phyloP scores from a whole-genome alignment of 2,329 filamentous ascomycete species.

The Dissoconium aciculare region DNA sequence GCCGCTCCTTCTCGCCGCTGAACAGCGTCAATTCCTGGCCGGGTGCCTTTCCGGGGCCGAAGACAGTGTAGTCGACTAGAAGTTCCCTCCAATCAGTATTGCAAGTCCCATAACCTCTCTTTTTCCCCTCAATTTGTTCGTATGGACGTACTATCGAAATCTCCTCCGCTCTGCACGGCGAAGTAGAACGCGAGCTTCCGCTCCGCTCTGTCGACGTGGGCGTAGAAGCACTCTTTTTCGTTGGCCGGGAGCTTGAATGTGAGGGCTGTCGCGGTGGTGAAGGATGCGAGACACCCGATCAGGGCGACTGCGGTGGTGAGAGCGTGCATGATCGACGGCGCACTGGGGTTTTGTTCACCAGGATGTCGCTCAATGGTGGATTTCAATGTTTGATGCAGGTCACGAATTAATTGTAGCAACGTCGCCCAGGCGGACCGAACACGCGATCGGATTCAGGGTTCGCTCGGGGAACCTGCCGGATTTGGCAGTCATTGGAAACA shows the following conservation, averaged over 20 bases:
- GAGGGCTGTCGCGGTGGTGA: constrained; percentile 72
- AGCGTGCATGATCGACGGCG: constrained; percentile 16
- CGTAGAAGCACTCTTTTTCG: constrained; percentile 93
- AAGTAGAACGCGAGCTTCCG: constrained; percentile 98
- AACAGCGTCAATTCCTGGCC: constrained; percentile 56
- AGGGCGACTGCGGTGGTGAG: constrained; percentile 17
- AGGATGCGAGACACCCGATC: constrained; percentile 51
- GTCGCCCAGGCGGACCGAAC: no score
- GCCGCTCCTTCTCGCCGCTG: constrained; percentile 76
- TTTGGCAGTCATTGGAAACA: no score
- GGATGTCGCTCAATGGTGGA: no score
- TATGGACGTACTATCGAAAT: constrained; percentile 51
- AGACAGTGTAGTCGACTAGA: constrained; percentile 69
- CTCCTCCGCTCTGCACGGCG: constrained; percentile 95
- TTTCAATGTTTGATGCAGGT: no score
- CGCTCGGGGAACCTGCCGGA: no score
- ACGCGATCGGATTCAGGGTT: constrained; percentile 1
- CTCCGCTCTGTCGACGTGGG: constrained; percentile 58
- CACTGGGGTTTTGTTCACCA: no score
- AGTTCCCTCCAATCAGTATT: constrained; percentile 7
- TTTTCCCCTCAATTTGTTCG: neutral
- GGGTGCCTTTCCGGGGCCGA: constrained; percentile 47
- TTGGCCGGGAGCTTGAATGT: constrained; percentile 84
- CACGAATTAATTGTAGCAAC: no score
- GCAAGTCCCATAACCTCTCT: neutral